Evolutionary conservation across 2,329 filamentous ascomycete genomes (phyloP), one percentile per base, ranked within the genome.

Genomic region (Peltaster fructicola): DNA sequence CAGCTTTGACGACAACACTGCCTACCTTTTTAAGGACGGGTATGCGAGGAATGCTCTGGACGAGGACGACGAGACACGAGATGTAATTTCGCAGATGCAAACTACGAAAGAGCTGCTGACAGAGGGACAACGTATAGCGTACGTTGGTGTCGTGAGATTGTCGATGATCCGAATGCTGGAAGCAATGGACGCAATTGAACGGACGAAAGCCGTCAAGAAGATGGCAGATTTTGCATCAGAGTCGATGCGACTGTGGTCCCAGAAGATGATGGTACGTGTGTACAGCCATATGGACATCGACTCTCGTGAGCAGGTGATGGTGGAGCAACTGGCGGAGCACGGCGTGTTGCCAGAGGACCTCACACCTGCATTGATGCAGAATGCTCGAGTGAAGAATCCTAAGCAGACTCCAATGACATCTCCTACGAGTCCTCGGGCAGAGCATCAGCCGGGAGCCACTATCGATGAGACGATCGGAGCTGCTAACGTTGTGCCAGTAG

Each of bases 281-380:
- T 98, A 95, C 49, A 60, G 70, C 8, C 88, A 98, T 52, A 98
- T 98, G 88, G 88, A 98, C 31, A 90, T 98, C 42, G 82, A 73
- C 43, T 61, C 74, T 12, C 73, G 68, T 8, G 88, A 98, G 52
- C 88, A 98, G 57, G 62, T 98, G 49, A 98, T 98, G 88, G 93
- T 98, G 38, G 88, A 98, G 54, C 88, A 98, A 51, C 61, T 98
- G 30, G 75, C 79, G 8, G 78, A 88, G 30, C 88, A 98, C 52
- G 88, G 85, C 4, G 82, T 98, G 5, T 62, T 81, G 33, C 75
- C 88, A 1, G 59, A 61, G 21, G 88, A 98, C 48, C 59, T 98
- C 30, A 84, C 81, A 0, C 75, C 79, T 1, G 68, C 79, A 1
- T 61, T 98, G 21, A 91, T 91, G 73, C 72, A 80, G 34, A 98